These are phyloP conservation scores for Raffaelea ambrosiae DNA, from an alignment of 2,329 filamentous ascomycete species.

Conservation along the genomic window DNA sequence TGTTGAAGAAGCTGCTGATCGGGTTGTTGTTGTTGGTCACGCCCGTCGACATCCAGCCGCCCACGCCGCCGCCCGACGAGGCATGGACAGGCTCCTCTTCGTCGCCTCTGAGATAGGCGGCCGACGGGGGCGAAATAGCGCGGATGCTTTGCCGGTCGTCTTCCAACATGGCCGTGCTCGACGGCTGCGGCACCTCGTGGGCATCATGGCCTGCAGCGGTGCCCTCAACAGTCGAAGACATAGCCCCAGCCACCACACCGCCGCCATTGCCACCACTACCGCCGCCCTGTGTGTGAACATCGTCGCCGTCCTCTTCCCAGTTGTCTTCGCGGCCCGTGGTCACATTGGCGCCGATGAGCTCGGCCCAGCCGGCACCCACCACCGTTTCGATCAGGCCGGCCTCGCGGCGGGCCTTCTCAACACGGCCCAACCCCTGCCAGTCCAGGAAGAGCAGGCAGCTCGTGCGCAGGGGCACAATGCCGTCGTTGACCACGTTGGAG, in stretches of 20 bases:
- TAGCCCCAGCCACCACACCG: constrained; percentile 25
- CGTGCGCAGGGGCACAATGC: constrained; percentile 88
- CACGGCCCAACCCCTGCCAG: constrained; percentile 86
- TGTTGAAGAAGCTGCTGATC: constrained; percentile 47
- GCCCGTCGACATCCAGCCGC: constrained; percentile 20
- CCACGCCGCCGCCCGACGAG: constrained; percentile 3
- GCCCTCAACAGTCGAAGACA: no score
- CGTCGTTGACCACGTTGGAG: constrained; percentile 96
- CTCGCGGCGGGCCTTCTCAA: constrained; percentile 88
- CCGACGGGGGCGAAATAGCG: constrained; percentile 27
- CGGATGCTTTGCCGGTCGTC: constrained; percentile 55
- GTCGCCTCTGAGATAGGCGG: constrained; percentile 16
- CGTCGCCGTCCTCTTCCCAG: constrained; percentile 21
- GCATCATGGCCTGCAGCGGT: constrained; percentile 24
- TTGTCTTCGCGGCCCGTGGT: constrained; percentile 34
- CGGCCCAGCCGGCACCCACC: constrained; percentile 89
- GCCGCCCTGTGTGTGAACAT: constrained; percentile 4
- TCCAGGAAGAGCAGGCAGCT: constrained; percentile 95
- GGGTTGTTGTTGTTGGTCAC: constrained; percentile 38
- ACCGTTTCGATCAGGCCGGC: constrained; percentile 89
- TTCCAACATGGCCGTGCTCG: constrained; percentile 54
- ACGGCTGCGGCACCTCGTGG: constrained; percentile 62
- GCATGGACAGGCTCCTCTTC: background rate
- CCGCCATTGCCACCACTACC: constrained; percentile 13
- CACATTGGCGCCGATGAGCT: constrained; percentile 68